phyloP scores from a whole-genome alignment of 2,329 filamentous ascomycete species.

The Aspergillus sp. region DNA sequence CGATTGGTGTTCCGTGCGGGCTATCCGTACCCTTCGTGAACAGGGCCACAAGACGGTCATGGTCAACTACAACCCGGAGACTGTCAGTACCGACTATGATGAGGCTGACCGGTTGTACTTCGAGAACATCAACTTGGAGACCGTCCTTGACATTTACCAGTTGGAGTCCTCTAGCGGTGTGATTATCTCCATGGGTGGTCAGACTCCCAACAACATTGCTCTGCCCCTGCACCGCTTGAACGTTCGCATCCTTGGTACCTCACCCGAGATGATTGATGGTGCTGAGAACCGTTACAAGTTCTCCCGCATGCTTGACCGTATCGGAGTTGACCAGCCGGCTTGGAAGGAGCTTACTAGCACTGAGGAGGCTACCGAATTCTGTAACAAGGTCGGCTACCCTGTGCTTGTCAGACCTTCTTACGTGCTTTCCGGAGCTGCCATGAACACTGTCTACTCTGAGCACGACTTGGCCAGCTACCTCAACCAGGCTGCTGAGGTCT shows the following conservation, averaged over 20 bases:
- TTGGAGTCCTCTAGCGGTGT: conserved; percentile 81
- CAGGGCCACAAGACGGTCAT: conserved; percentile 91
- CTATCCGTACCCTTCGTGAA: conserved; percentile 84
- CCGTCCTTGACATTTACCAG: conserved; percentile 89
- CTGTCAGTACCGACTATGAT: conserved; percentile 86
- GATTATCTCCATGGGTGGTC: conserved; percentile 93
- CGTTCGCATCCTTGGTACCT: conserved; percentile 91
- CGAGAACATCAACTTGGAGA: conserved; percentile 90
- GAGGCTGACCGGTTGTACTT: conserved; percentile 95
- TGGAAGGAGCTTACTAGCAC: conserved; percentile 99
- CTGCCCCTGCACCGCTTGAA: conserved; percentile 84
- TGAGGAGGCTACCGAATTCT: conserved; percentile 85
- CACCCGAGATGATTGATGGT: conserved; percentile 97
- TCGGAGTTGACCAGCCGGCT: conserved; percentile 90
- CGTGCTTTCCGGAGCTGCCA: conserved; percentile 92
- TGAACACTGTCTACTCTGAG: conserved; percentile 99
- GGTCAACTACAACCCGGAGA: conserved; percentile 93
- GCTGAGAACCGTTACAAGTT: conserved; percentile 99
- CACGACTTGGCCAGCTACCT: conserved; percentile 88
- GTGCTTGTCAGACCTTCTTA: conserved; percentile 95
- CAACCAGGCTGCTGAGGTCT: conserved; percentile 88
- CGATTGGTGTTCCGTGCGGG: conserved; percentile 96
- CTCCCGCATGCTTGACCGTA: conserved; percentile 93
- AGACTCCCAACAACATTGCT: conserved; percentile 97
- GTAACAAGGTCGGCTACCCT: conserved; percentile 84